Conservation (phyloP, 2,329 filamentous ascomycete genomes). For the Pestalotiopsis sp. region DNA sequence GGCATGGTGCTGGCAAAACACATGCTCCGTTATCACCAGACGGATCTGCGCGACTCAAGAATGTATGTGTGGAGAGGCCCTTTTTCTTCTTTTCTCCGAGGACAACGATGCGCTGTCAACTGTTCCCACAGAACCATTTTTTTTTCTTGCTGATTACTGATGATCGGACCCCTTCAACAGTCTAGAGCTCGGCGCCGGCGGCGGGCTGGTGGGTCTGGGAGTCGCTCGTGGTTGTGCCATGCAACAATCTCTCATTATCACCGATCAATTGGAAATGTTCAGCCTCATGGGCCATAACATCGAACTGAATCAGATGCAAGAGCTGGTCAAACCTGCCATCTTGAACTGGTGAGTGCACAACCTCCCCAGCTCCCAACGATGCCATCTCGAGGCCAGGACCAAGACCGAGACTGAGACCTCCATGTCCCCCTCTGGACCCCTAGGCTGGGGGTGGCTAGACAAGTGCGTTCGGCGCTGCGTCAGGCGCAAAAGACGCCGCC, state of each 20-base stretch:
- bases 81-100: background rate
- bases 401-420: background rate
- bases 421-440: background rate
- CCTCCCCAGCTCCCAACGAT: background rate
- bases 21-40: constrained; percentile 73
- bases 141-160: constrained; percentile 2
- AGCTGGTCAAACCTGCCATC: constrained; percentile 66
- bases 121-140: background rate
- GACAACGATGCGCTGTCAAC: background rate
- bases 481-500: background rate
- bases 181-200: constrained; percentile 88
- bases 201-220: constrained; percentile 78
- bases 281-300: constrained; percentile 87
- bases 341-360: constrained; percentile 73
- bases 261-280: constrained; percentile 87
- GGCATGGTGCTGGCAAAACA: constrained; percentile 88
- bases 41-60: constrained; percentile 65
- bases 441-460: background rate
- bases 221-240: constrained; percentile 60
- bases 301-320: constrained; percentile 71
- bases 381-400: background rate
- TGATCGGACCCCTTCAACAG: background rate
- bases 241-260: constrained; percentile 69
- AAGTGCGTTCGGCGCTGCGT: background rate
- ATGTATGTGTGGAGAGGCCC: constrained; percentile 63